Base-by-base conservation (phyloP, 306 rosid species). In the Glycine tomentella region DNA sequence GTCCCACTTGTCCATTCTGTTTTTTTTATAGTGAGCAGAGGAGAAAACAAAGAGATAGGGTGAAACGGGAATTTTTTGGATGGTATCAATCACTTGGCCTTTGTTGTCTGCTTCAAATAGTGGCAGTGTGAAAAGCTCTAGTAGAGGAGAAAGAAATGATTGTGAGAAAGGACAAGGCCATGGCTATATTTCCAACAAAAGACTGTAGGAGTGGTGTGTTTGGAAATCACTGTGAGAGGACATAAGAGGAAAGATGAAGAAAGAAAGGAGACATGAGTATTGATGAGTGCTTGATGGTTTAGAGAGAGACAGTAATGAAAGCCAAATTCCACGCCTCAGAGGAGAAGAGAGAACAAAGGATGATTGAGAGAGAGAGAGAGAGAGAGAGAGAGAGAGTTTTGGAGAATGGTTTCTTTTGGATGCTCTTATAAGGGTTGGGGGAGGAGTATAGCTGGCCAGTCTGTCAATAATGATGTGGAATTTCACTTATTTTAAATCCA, bases 251-350 rank as follows among this genome's bases (percentile, higher is more conserved):
- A 76, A 72, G 78, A 73, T 76, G 83, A 78, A 67, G 88, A 88
- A 89, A 81, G 85, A 82, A 86, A 84, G 73, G 63, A 86, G 78
- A 87, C 85, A 85, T 79, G 89, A 63, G 88, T 25, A 40, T 61
- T 79, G 88, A 89, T 82, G 90, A 69, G 84, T 86, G 85, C 52
- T 87, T 82, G 89, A 86, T 80, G 81, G 82, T 83, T 76, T 79
- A 77, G 83, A 75, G 88, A 80, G 89, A 84, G 86, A 86, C 81
- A 83, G 91, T 83, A 87, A 95, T 95, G 88, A 95, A 87, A 90
- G 88, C 93, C 83, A 68, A 90, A 90, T 86, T 84, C 93, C 98
- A 92, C 97, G 97, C 98, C 87, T 77, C 59, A 80, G 81, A 75
- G 82, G 66, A 72, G 86, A 85, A 63, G 59, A 84, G 82, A 85